Evolutionary conservation across 225 moss, liverwort and hornwort genomes (phyloP).

Genomic region (Neckera pumila): DNA sequence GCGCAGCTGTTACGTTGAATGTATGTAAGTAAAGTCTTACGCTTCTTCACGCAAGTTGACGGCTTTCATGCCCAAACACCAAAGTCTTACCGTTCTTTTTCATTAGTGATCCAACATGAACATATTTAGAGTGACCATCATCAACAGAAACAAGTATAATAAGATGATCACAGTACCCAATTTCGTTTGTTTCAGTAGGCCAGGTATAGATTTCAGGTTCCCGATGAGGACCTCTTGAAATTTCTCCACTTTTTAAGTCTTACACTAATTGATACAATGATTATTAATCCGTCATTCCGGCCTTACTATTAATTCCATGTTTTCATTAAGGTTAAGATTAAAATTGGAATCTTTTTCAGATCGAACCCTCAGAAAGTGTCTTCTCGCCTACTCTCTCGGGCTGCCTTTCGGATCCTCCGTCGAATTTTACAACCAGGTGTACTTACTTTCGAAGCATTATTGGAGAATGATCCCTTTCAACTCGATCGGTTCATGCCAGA

Average conservation of each 20-base stretch:
- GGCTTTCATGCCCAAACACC: background rate
- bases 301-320: background rate
- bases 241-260: background rate
- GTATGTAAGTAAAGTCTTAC: background rate
- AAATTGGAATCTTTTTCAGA: background rate
- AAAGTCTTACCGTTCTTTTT: too few species aligned
- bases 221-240: background rate
- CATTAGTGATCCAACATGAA: background rate
- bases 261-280: background rate
- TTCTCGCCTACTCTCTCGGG: background rate
- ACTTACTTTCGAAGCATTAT: background rate
- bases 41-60: background rate
- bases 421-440: background rate
- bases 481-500: background rate
- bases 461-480: background rate
- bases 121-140: background rate
- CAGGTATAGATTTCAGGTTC: background rate
- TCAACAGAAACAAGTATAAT: background rate
- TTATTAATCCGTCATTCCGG: background rate
- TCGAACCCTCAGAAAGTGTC: background rate
- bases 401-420: background rate
- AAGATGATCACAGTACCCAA: background rate
- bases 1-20: background rate
- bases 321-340: background rate
- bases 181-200: too few species aligned